Evolutionary conservation across 2,329 filamentous ascomycete species (phyloP), one percentile per base, ranked within the genome.

Genomic region (Orbilia ellipsospora): DNA sequence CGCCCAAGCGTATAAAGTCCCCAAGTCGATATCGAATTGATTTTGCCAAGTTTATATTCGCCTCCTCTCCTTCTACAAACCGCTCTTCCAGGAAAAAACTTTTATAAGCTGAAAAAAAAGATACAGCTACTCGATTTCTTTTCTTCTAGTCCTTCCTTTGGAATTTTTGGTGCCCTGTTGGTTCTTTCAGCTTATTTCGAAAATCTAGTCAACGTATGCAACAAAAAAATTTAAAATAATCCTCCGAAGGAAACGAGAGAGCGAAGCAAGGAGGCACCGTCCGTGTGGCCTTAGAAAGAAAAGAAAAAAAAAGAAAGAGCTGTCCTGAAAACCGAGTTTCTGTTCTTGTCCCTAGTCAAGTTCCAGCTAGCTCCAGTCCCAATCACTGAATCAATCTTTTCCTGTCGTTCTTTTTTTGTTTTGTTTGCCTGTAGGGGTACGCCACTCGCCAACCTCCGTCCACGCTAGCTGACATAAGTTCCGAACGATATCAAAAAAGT

Each of bases 391-490:
- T 36, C 31, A 36, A 36, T 36, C 31, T 36, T 56, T 56, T 56
- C 52, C 52, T 56, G 52, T 56, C 52, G 31, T 36, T 31, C 28
- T 31, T 31, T 31, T 31, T 31, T 31, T 31, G 28, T 31, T 31
- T 31, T 36, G 31, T 36, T 36, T 36, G 31, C 31, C 2, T 36
- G 23, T 23, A 16, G 42, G 18, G 15, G 61, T 66, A 70, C 69
- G 62, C 69, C 62, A 66, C 69, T 73, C 69, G 69, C 52, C 69
- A 73, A 73, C 69, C 69, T 73, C 69, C 69, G 69, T 56, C 20
- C 62, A 72, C 67, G 50, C 69, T 73, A 73, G 69, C 69, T 73
- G 69, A 73, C 56, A 73, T 73, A 73, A 66, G 66, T 56, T 55
- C 62, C 56, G 69, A 63, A 61, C 50, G 56, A 73, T 66, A 50